Evolutionary conservation across 768 basidiomycete genomes (phyloP), one percentile per base, ranked within the genome.

Genomic region (Exidia glandulosa): DNA sequence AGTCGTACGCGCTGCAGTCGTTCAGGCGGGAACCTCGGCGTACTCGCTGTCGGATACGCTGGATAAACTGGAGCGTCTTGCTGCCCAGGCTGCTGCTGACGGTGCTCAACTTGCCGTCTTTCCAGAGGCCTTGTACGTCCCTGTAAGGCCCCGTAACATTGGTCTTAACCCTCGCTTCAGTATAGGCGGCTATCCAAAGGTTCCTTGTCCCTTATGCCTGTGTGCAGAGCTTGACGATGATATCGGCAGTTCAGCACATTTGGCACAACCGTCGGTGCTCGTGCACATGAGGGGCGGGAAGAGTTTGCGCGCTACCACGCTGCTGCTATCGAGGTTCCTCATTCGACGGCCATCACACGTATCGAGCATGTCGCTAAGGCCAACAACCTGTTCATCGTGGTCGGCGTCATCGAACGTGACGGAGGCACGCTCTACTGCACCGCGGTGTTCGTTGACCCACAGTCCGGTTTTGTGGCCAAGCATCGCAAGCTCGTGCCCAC

Each of bases 401-500:
- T 82, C 30, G 84, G 84, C 1, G 74, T 83, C 16, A 77, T 86
- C 56, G 85, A 86, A 65, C 75, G 77, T 14, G 81, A 79, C 19
- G 74, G 76, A 9, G 83, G 83, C 3, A 84, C 84, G 1, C 70
- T 86, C 19, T 86, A 83, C 63, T 86, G 85, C 68, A 81, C 82
- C 0, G 79, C 69, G 9, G 72, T 84, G 23, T 84, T 83, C 67
- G 75, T 84, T 27, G 77, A 81, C 63, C 81, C 84, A 0, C 61
- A 63, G 19, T 63, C 75, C 47, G 84, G 84, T 1, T 73, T 77
- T 30, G 66, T 85, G n/a, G 82, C 74, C 36, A 84, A 84, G 66
- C 82, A 85, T 66, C 76, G 85, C 16, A 86, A 86, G 71, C 65
- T 86, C 27, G 72, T 83, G 64, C 85, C 85, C 2, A 87, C 86